phyloP scores from a whole-genome alignment of 805 yeast genomes.

The Candida gorgasii region DNA sequence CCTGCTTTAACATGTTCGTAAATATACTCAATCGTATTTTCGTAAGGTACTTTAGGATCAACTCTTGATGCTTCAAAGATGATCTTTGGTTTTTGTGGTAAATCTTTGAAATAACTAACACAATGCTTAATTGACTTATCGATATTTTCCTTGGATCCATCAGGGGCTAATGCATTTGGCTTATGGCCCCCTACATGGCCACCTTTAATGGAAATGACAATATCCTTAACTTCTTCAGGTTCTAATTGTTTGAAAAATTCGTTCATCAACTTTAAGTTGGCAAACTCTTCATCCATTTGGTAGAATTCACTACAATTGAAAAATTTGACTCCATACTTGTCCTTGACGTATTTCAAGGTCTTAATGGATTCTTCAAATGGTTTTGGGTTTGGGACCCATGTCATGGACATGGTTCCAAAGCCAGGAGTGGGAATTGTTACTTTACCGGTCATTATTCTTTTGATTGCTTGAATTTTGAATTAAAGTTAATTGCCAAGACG shows the following conservation, averaged over 20 bases:
- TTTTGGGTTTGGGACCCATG: slow-evolving; percentile 63
- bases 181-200: neutral
- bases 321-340: slow-evolving; percentile 49
- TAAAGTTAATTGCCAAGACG: too few species aligned
- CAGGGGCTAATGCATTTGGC: too few species aligned
- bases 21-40: slow-evolving; percentile 56
- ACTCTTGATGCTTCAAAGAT: slow-evolving; percentile 75
- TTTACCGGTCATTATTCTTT: neutral
- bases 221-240: slow-evolving; percentile 1
- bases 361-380: slow-evolving; percentile 54
- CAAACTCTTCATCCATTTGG: slow-evolving; percentile 3
- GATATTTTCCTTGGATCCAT: slow-evolving; percentile 41
- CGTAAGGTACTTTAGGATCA: slow-evolving; percentile 57
- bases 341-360: slow-evolving; percentile 49
- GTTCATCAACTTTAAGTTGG: neutral
- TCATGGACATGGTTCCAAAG: slow-evolving; percentile 79
- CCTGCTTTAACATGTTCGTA: slow-evolving; percentile 63
- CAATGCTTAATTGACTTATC: slow-evolving; percentile 48
- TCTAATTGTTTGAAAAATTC: neutral
- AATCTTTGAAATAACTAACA: slow-evolving; percentile 23
- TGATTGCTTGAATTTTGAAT: too few species aligned
- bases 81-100: slow-evolving; percentile 30
- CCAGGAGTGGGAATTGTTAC: slow-evolving; percentile 36
- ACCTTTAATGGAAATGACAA: neutral
- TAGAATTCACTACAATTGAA: slow-evolving; percentile 81